Evolutionary conservation across 306 rosid genomes (phyloP).

Genomic region (Pyrus pyrifolia): DNA sequence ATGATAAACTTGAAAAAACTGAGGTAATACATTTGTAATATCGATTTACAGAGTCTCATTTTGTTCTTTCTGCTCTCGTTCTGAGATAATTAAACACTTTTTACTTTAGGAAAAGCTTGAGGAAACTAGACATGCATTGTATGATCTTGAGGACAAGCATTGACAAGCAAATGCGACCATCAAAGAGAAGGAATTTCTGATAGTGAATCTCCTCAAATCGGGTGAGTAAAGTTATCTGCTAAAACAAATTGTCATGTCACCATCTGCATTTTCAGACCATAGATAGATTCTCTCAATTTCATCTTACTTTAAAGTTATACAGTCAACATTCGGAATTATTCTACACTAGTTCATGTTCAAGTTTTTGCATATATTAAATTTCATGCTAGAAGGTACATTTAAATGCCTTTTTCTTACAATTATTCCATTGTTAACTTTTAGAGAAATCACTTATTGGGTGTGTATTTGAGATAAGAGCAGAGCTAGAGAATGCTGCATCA

Average conservation of each 20-base stretch:
- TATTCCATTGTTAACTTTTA: slow-evolving; percentile 15
- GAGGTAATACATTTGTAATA: slow-evolving; percentile 43
- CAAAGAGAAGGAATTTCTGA: slow-evolving; percentile 85
- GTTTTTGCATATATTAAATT: background rate
- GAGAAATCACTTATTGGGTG: slow-evolving; percentile 83
- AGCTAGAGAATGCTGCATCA: slow-evolving; percentile 88
- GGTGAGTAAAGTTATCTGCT: slow-evolving; percentile 36
- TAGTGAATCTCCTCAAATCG: slow-evolving; percentile 75
- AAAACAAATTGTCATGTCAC: background rate
- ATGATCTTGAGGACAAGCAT: slow-evolving; percentile 84
- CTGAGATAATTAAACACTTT: slow-evolving; percentile 8
- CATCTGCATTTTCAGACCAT: too few species aligned
- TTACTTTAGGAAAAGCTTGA: slow-evolving; percentile 63
- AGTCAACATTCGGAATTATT: too few species aligned
- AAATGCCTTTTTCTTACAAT: background rate
- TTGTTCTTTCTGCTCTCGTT: slow-evolving; percentile 11
- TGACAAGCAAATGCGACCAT: slow-evolving; percentile 77
- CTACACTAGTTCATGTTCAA: too few species aligned
- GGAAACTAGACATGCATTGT: slow-evolving; percentile 63
- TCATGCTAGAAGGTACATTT: background rate
- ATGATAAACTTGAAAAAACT: slow-evolving; percentile 69
- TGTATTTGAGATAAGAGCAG: slow-evolving; percentile 78
- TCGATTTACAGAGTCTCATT: background rate
- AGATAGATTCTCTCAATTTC: too few species aligned
- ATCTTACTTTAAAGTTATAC: too few species aligned